Conservation (phyloP, 208 protist genomes). For the Wallacemonas sp. region DNA sequence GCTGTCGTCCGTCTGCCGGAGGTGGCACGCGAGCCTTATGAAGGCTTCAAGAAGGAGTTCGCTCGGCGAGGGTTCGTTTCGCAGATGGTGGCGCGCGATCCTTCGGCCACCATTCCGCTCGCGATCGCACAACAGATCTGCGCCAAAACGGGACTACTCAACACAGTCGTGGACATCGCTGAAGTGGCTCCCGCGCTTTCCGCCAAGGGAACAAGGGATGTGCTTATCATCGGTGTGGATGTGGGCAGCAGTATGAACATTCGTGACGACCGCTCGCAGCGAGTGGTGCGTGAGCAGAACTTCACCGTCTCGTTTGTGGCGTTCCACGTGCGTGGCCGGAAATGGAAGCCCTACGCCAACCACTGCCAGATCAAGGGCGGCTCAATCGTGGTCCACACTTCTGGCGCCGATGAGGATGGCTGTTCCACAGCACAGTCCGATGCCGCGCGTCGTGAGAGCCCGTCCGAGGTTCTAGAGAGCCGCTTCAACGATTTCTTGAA, state of each 20-base stretch:
- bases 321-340: constrained; percentile 33
- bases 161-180: constrained; percentile 30
- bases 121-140: constrained; percentile 58
- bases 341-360: constrained; percentile 50
- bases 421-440: constrained; percentile 13
- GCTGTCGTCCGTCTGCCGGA: constrained; percentile 28
- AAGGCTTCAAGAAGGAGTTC: constrained; percentile 27
- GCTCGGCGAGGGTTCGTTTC: constrained; percentile 21
- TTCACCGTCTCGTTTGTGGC: constrained; percentile 49
- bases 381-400: constrained; percentile 17
- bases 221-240: constrained; percentile 50
- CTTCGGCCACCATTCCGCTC: constrained; percentile 28
- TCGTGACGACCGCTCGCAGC: constrained; percentile 9
- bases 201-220: not conserved
- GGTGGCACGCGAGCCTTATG: constrained; percentile 25
- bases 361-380: constrained; percentile 47
- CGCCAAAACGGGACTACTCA: constrained; percentile 47
- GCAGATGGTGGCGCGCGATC: constrained; percentile 42
- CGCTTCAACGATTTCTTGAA: constrained; percentile 38
- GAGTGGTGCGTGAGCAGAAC: constrained; percentile 9
- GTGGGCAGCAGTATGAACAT: constrained; percentile 14
- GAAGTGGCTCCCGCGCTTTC: constrained; percentile 18
- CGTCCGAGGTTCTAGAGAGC: constrained; percentile 41
- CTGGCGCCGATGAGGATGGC: constrained; percentile 4
- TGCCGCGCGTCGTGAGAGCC: constrained; percentile 2